Conservation (phyloP, 148 eudicot species). For the Tetragonia tetragonoides region DNA sequence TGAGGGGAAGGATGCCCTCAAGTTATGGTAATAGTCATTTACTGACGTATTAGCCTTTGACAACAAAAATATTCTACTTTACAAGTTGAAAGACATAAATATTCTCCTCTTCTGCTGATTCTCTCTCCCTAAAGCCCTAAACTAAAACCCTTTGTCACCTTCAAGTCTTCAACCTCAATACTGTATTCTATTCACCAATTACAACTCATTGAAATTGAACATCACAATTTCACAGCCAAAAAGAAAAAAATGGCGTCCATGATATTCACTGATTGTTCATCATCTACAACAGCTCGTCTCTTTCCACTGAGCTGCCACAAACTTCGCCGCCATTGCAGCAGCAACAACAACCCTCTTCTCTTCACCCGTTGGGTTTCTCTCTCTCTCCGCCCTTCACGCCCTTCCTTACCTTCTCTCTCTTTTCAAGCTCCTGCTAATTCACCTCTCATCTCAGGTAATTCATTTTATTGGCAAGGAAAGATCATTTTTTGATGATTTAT, state of each 20-base stretch:
- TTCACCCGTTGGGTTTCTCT: conserved; percentile 27
- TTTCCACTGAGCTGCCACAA: conserved; percentile 24
- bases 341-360: conserved; percentile 7
- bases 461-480: neutral
- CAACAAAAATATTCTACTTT: no score
- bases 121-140: no score
- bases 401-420: conserved; percentile 22
- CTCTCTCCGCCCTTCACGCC: conserved; percentile 12
- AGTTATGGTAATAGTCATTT: no score
- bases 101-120: no score
- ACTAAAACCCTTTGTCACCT: no score
- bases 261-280: conserved; percentile 44
- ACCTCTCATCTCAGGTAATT: conserved; percentile 35
- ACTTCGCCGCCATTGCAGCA: conserved; percentile 7
- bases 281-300: conserved; percentile 46
- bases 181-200: no score
- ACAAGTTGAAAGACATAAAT: no score
- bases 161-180: no score
- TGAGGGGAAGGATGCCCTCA: no score
- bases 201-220: neutral
- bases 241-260: conserved; percentile 38
- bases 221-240: neutral
- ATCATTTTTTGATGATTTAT: neutral
- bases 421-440: conserved; percentile 27
- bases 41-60: no score